These are phyloP conservation scores for Diaporthe sp. DNA, from an alignment of 2,329 filamentous ascomycete species.

Conservation along the genomic window DNA sequence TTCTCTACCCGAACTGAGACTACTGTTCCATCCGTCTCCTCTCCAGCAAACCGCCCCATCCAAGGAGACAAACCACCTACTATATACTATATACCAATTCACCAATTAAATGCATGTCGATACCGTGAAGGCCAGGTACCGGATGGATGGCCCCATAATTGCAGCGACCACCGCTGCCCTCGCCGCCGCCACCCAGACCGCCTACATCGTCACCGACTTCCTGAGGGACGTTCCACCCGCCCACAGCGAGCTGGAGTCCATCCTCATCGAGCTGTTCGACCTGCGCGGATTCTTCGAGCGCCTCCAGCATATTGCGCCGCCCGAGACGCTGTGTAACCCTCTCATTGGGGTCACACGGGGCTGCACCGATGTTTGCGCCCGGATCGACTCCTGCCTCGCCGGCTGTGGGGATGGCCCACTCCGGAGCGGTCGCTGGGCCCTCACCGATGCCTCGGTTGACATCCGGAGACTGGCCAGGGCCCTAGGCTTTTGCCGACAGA, in stretches of 20 bases:
- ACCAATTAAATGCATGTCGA: conserved; percentile 4
- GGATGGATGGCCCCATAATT: conserved; percentile 35
- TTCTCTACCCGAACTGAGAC: not conserved
- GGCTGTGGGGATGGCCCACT: conserved; percentile 32
- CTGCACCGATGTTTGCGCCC: conserved; percentile 33
- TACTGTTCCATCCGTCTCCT: conserved; percentile 14
- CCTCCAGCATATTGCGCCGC: conserved; percentile 5
- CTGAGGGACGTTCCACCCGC: conserved; percentile 35
- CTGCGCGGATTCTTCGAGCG: conserved; percentile 29
- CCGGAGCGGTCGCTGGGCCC: conserved; percentile 34
- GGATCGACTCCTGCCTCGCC: conserved; percentile 31
- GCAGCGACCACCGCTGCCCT: conserved; percentile 38
- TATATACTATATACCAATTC: not conserved
- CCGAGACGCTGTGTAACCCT: not conserved
- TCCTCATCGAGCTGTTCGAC: conserved; percentile 32
- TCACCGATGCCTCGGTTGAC: conserved; percentile 32
- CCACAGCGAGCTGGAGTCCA: conserved; percentile 32
- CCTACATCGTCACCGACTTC: conserved; percentile 29
- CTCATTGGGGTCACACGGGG: conserved; percentile 28
- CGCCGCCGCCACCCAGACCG: conserved; percentile 27
- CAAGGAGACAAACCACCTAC: not conserved
- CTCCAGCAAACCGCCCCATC: not conserved
- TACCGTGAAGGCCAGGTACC: not conserved
- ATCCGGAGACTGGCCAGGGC: conserved; percentile 23
- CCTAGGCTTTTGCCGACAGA: conserved; percentile 32